Evolutionary conservation across 139 green algal genomes (phyloP), one percentile per base, ranked within the genome.

Genomic region (Deuterostichococcus epilithicus): DNA sequence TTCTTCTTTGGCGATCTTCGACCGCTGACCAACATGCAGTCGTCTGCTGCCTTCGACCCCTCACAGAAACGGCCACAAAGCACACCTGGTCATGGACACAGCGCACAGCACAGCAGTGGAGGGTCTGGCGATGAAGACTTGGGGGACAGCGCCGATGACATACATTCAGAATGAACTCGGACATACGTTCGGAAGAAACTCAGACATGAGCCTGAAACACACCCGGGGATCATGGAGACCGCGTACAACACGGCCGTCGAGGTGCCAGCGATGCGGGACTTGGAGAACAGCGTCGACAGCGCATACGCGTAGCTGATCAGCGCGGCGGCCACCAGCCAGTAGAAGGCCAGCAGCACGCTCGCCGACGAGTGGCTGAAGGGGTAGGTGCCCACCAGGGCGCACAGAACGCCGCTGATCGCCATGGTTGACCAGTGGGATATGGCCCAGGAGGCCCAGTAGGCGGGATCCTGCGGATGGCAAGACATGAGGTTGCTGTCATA

Each of bases 401-500:
- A 94, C 60, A 94, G 82, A 4, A 78, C 38, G 38, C 86, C 86
- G 35, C 83, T 89, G 1, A 85, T 35, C 8, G 82, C 80, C 81
- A 94, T 82, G 26, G 80, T 81, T 22, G 73, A 30, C 76, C 80
- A 90, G 81, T 95, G 88, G 0, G 89, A 91, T 23, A 92, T 59
- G 3, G 80, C 85, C 91, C 91, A 95, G 25, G 83, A 88, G 6
- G 34, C 36, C 88, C 88, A 94, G 74, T 93, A 94, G 13, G 87
- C 80, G 4, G 63, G 77, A n/a, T 91, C 87, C 78, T 84, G 85
- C 71, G 72, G 3, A 37, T 60, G 45, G 45, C 45, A 60, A 26
- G 45, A 60, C 45, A 60, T 13, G 15, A 18, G 13, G 45, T 60
- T 18, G 45, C 45, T 26, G 18, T 5, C 63, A 69, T 3, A 38